A percentile compares a stretch with the other conserved stretches of the same genome.
Conservation (phyloP, 805 yeast genomes). For the Spathaspora girioi region DNA sequence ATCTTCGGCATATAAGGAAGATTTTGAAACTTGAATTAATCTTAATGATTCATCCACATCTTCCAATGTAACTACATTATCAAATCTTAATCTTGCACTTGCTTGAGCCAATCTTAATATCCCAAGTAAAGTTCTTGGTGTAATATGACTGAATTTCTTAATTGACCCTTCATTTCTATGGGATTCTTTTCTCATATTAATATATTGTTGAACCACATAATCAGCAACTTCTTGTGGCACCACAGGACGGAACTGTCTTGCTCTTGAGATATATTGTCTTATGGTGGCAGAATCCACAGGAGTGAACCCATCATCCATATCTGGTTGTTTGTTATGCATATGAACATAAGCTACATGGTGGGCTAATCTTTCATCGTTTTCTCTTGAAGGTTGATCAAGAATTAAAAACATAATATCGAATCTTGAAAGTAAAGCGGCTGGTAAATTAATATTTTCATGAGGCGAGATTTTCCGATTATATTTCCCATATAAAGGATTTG, state of each 20-base stretch:
- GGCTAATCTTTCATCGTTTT: constrained; percentile 81
- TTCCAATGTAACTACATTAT: constrained; percentile 60
- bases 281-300: constrained; percentile 78
- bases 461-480: constrained; percentile 90
- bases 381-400: constrained; percentile 78
- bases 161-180: constrained; percentile 73
- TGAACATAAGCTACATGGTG: constrained; percentile 94
- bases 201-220: constrained; percentile 80
- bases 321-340: constrained; percentile 87
- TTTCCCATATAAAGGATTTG: constrained; percentile 95
- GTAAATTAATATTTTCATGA: constrained; percentile 90
- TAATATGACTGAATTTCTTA: constrained; percentile 82
- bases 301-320: constrained; percentile 48
- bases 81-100: constrained; percentile 82
- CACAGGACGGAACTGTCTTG: constrained; percentile 80
- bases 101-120: constrained; percentile 93
- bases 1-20: constrained; percentile 62
- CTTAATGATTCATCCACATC: constrained; percentile 97
- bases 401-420: constrained; percentile 87
- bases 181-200: constrained; percentile 89
- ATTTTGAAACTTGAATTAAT: constrained; percentile 80
- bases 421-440: constrained; percentile 93
- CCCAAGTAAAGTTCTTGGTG: constrained; percentile 92
- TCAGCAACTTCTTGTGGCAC: constrained; percentile 83
- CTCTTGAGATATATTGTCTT: constrained; percentile 83